A percentile compares a stretch with the other conserved stretches of the same genome.
phyloP scores from a whole-genome alignment of 495 filamentous ascomycete species.

The Podospora australis region DNA sequence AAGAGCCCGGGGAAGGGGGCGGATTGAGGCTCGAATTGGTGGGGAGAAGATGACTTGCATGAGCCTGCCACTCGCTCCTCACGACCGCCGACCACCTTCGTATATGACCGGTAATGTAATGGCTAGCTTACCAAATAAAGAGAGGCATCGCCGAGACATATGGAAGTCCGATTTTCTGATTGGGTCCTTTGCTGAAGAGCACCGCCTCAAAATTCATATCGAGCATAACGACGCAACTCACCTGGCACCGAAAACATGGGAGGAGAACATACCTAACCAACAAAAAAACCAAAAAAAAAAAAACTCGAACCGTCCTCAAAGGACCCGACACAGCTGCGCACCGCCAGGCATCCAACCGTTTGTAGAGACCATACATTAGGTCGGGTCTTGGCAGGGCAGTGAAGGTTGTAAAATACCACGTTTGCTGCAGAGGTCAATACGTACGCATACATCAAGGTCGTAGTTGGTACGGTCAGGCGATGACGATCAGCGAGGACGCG shows the following conservation, averaged over 20 bases:
- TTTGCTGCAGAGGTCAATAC: too few relatives aligned
- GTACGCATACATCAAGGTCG: too few relatives aligned
- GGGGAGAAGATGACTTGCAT: conserved; percentile 3
- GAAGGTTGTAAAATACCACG: too few relatives aligned
- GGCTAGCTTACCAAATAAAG: background rate
- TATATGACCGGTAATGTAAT: too few relatives aligned
- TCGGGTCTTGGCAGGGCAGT: background rate
- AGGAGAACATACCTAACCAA: background rate
- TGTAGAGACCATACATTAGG: background rate
- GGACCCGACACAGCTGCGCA: background rate
- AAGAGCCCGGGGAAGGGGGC: conserved; percentile 3
- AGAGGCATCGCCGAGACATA: background rate
- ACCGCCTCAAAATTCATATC: background rate
- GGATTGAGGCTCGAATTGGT: background rate
- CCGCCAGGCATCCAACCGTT: background rate
- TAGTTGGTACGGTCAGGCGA: too few relatives aligned
- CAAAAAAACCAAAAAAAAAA: background rate
- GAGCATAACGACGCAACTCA: background rate
- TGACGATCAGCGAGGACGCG: too few relatives aligned
- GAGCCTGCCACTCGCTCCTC: background rate
- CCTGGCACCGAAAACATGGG: background rate
- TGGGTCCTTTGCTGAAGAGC: background rate
- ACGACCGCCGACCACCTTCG: too few relatives aligned
- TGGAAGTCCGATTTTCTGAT: background rate
- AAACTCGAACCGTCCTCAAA: background rate